Base-by-base conservation (phyloP, 345 rosid genomes). In the Microthlaspi erraticum region DNA sequence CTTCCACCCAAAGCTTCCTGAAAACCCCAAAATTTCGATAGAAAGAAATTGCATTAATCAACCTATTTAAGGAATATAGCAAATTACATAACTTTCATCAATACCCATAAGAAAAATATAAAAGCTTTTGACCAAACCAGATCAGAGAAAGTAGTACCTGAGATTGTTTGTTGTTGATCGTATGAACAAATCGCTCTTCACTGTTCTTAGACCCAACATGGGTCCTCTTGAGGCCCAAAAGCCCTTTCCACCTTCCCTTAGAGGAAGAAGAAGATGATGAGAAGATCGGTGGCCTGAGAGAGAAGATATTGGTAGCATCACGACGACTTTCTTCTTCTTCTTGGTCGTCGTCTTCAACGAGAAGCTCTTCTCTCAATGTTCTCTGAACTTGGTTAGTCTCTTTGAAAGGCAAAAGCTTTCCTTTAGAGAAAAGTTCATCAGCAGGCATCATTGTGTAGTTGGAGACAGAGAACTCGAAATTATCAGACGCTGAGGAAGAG, bases 391-490 rank as follows among this genome's bases (percentile, higher is more conserved):
- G 85, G 67, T 68, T 86, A 13, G 66, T 75, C 16, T 88, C 86
- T 75, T 86, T 93, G 66, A 80, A 90, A 4, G 98, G 98, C 76
- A 93, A 68, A 19, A 93, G 82, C 85, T 85, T 88, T 43, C 98
- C 98, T 70, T 93, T 93, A 66, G 56, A 87, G 80, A 93, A 91
- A 44, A 93, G 96, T 83, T 93, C 98, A 61, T 93, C 98, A 12
- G 98, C 97, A 46, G 90, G 89, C 96, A 93, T 88, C 97, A 89
- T 93, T 52, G 91, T 85, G 77, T 83, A 69, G 79, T 81, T 83
- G 0, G 90, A 67, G 13, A 93, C 98, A 0, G 93, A 89, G 77
- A 93, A 93, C 79, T 93, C 98, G 42, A 93, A 93, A 75, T 93
- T 96, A 10, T 87, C 79, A 48, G 96, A 86, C 23, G 69, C 78